Evolutionary conservation across 2,329 filamentous ascomycete species (phyloP).

Genomic region (Parafenestella ontariensis): DNA sequence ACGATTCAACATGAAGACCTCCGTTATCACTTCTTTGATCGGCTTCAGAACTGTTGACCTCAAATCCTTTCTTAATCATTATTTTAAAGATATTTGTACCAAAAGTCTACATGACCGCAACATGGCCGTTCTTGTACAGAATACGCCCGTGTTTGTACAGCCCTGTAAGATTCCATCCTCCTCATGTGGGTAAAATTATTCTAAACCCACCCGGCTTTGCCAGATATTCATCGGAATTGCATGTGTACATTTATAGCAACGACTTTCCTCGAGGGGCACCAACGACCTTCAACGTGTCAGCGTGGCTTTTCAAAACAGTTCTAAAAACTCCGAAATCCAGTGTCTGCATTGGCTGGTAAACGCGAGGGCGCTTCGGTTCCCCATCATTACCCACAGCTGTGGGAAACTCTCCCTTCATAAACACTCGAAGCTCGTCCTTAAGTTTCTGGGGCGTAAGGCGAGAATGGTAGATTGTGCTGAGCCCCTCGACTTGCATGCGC

Average conservation of each 20-base stretch:
- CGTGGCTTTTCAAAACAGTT: background rate
- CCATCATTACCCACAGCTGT: background rate
- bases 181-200: too few relatives aligned
- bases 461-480: slow-evolving; percentile 23
- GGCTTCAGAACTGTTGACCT: too few relatives aligned
- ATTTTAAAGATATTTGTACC: too few relatives aligned
- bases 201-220: too few relatives aligned
- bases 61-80: too few relatives aligned
- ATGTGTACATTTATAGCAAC: too few relatives aligned
- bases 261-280: background rate
- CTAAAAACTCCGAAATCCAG: slow-evolving; percentile 2
- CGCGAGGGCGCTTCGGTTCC: background rate
- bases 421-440: slow-evolving; percentile 8
- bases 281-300: background rate
- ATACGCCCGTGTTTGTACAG: too few relatives aligned
- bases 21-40: too few relatives aligned
- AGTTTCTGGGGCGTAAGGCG: background rate
- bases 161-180: too few relatives aligned
- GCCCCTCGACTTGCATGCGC: slow-evolving; percentile 18
- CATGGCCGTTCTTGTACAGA: too few relatives aligned
- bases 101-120: too few relatives aligned
- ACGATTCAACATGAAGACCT: too few relatives aligned
- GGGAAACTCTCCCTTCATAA: slow-evolving; percentile 2
- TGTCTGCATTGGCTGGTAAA: background rate
- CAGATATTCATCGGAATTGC: background rate